Conservation (phyloP, 2,329 filamentous ascomycete genomes). For the Ceratocystis smalleyi region DNA sequence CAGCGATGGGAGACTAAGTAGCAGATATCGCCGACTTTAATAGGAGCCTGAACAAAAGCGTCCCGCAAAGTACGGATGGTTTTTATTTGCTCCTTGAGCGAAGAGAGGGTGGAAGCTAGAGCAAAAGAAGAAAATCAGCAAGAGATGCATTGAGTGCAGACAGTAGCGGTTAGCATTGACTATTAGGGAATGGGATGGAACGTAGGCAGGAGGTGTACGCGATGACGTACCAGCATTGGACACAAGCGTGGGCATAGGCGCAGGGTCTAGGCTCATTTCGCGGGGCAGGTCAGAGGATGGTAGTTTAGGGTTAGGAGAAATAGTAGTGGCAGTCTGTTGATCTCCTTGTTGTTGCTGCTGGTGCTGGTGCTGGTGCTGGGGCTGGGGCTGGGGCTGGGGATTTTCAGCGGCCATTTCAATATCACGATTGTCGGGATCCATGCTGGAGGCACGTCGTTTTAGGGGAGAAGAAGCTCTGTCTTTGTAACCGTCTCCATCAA, state of each 20-base stretch:
- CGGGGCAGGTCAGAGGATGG: slow-evolving; percentile 6
- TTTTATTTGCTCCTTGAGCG: slow-evolving; percentile 48
- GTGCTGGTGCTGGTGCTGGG: slow-evolving; percentile 2
- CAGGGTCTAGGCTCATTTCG: slow-evolving; percentile 16
- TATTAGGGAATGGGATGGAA: not conserved
- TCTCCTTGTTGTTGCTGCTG: not conserved
- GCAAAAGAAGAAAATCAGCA: not conserved
- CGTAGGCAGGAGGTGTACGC: not conserved
- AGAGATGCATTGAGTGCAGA: no score
- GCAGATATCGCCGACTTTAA: slow-evolving; percentile 57
- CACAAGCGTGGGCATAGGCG: slow-evolving; percentile 2
- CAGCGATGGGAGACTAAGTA: slow-evolving; percentile 68
- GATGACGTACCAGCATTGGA: slow-evolving; percentile 16
- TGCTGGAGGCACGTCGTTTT: slow-evolving; percentile 47
- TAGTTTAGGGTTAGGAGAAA: not conserved
- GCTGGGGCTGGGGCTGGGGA: slow-evolving; percentile 8
- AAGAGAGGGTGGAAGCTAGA: slow-evolving; percentile 20
- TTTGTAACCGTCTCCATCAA: slow-evolving; percentile 36
- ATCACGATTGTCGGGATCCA: slow-evolving; percentile 35
- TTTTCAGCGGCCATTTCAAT: slow-evolving; percentile 17
- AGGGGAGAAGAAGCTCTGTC: slow-evolving; percentile 49
- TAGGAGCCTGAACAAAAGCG: slow-evolving; percentile 34
- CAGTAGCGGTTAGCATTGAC: not conserved
- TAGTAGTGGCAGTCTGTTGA: not conserved
- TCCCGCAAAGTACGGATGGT: slow-evolving; percentile 49